Evolutionary conservation across 257 asterid species (phyloP).

Genomic region (Pogostemon cablin): DNA sequence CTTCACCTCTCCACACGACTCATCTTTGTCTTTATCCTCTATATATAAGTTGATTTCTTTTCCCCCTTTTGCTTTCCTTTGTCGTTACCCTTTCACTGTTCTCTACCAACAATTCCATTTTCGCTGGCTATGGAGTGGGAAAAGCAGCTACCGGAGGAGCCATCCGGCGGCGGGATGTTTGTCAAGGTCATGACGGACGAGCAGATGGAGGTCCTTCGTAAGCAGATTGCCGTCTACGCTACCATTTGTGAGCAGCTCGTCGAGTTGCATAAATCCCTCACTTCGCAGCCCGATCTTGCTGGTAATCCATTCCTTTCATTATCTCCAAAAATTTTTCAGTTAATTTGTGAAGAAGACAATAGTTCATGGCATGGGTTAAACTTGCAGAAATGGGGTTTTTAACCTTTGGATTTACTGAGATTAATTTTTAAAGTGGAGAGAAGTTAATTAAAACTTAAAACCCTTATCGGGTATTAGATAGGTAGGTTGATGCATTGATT

Average conservation of each 20-base stretch:
- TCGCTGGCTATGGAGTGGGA: conserved; percentile 43
- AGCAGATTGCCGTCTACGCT: conserved; percentile 95
- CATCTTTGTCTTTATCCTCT: conserved; percentile 32
- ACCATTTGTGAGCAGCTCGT: conserved; percentile 95
- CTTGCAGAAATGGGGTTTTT: too few relatives aligned
- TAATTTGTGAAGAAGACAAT: too few relatives aligned
- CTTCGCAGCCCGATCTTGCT: conserved; percentile 86
- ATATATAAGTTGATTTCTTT: neutral
- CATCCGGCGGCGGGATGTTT: conserved; percentile 54
- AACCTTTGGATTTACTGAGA: too few relatives aligned
- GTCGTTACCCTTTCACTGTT: conserved; percentile 41
- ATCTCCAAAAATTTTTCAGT: neutral
- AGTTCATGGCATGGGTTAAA: too few relatives aligned
- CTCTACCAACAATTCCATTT: conserved; percentile 30
- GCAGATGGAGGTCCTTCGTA: conserved; percentile 93
- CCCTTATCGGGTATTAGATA: neutral
- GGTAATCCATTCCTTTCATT: conserved; percentile 42
- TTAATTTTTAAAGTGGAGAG: too few relatives aligned
- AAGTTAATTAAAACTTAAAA: too few relatives aligned
- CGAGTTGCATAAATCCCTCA: conserved; percentile 87
- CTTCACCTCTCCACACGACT: conserved; percentile 10
- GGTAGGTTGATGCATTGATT: conserved; percentile 6
- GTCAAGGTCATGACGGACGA: conserved; percentile 99
- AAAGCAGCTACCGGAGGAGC: conserved; percentile 54
- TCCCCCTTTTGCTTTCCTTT: conserved; percentile 38